A percentile compares a stretch with the other conserved stretches of the same genome.
Conservation (phyloP, 331 rosid genomes). For the Arachis monticola region DNA sequence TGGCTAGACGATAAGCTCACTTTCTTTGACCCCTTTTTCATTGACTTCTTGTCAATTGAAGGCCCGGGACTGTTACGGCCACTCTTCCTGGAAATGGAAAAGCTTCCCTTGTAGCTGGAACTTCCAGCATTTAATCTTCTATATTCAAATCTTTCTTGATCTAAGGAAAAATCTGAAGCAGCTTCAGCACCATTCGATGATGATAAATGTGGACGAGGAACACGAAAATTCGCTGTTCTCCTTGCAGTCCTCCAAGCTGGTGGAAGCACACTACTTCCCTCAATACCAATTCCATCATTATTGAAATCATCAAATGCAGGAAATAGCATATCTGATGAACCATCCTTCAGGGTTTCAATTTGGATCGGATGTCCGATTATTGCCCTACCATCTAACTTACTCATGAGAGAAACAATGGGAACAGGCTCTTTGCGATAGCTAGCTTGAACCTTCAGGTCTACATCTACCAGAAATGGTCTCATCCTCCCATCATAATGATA, state of each 20-base stretch:
- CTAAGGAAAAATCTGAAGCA: slow-evolving; percentile 52
- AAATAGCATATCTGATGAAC: slow-evolving; percentile 67
- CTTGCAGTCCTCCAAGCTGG: slow-evolving; percentile 98
- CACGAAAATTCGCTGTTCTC: slow-evolving; percentile 89
- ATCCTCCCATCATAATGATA: slow-evolving; percentile 60
- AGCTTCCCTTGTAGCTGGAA: slow-evolving; percentile 58
- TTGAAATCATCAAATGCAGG: slow-evolving; percentile 61
- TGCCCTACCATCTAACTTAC: slow-evolving; percentile 88
- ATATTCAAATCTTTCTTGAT: slow-evolving; percentile 58
- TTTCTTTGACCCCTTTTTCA: slow-evolving; percentile 67
- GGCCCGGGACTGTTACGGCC: slow-evolving; percentile 43
- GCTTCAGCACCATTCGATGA: slow-evolving; percentile 67
- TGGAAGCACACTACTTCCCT: slow-evolving; percentile 71
- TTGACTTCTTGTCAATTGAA: slow-evolving; percentile 61
- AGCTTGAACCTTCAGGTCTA: slow-evolving; percentile 89
- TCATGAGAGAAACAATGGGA: slow-evolving; percentile 90
- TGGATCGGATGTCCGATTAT: slow-evolving; percentile 93
- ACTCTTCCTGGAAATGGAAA: slow-evolving; percentile 47
- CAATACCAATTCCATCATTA: slow-evolving; percentile 58
- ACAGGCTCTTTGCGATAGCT: slow-evolving; percentile 83
- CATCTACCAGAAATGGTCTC: slow-evolving; percentile 70
- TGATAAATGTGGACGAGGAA: slow-evolving; percentile 78
- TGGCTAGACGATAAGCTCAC: slow-evolving; percentile 76
- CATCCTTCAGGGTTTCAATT: slow-evolving; percentile 78
- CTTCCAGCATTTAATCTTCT: slow-evolving; percentile 63